Percentiles rank a stretch among this genome's conserved stretches.
These are phyloP conservation scores for Podospora pseudoanserina DNA, from an alignment of 495 filamentous ascomycete genomes.

Conservation along the genomic window DNA sequence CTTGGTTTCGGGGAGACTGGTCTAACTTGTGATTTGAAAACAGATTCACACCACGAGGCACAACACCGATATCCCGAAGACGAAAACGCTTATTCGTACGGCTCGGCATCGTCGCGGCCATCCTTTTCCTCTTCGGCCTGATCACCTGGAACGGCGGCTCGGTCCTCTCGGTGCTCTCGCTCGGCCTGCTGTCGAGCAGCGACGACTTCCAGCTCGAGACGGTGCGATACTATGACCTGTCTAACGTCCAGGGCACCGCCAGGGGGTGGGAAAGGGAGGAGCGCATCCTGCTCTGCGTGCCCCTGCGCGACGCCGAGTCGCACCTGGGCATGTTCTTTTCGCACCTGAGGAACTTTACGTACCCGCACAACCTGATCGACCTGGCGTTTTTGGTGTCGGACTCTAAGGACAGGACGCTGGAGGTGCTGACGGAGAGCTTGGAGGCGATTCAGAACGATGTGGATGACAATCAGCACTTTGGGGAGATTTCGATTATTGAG, in stretches of 20 bases:
- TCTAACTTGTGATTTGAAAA: not conserved
- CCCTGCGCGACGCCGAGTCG: conserved; percentile 85
- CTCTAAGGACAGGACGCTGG: conserved; percentile 88
- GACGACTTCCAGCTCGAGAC: conserved; percentile 83
- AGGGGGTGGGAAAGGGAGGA: conserved; percentile 94
- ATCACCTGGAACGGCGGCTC: conserved; percentile 65
- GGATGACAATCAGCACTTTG: conserved; percentile 77
- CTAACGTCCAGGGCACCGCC: conserved; percentile 81
- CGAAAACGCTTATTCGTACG: conserved; percentile 70
- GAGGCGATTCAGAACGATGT: conserved; percentile 74
- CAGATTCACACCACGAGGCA: conserved; percentile 81
- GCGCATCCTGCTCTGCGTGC: conserved; percentile 91
- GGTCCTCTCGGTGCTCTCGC: conserved; percentile 65
- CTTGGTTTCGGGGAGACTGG: no score
- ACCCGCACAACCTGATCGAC: conserved; percentile 94
- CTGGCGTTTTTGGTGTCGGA: conserved; percentile 96
- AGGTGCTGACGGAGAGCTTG: conserved; percentile 67
- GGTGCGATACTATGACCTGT: conserved; percentile 93
- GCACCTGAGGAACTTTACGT: conserved; percentile 93
- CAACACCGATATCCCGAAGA: conserved; percentile 68
- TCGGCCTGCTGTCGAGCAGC: conserved; percentile 64
- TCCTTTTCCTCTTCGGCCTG: conserved; percentile 56
- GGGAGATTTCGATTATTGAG: conserved; percentile 95
- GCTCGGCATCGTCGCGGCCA: conserved; percentile 47
- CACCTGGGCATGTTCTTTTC: conserved; percentile 98